These are phyloP conservation scores for Vinca major DNA, from an alignment of 305 asterid genomes.

Conservation along the genomic window DNA sequence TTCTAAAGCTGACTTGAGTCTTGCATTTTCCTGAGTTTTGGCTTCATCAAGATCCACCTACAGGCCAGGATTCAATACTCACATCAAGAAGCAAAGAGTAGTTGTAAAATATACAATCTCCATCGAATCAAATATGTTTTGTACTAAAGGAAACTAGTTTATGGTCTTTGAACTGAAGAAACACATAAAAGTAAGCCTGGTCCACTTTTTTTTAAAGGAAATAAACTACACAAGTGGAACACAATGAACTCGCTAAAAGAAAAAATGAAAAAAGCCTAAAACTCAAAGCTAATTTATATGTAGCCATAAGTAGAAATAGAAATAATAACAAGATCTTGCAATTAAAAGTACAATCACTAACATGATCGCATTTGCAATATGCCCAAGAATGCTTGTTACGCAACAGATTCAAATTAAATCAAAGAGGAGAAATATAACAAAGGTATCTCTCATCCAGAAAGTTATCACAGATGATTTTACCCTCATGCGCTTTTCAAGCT, in stretches of 20 bases:
- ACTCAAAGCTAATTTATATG: neutral
- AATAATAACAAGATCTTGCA: neutral
- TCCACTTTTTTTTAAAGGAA: neutral
- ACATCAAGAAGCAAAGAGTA: neutral
- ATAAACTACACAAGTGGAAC: neutral
- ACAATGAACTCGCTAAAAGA: neutral
- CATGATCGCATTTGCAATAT: neutral
- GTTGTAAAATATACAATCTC: neutral
- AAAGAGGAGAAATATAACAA: neutral
- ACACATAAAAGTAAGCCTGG: neutral
- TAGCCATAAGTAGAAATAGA: neutral
- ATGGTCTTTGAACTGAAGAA: neutral
- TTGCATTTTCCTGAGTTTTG: constrained; percentile 22
- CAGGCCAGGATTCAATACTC: neutral
- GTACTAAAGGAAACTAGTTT: neutral
- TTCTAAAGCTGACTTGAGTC: constrained; percentile 27
- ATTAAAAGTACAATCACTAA: neutral
- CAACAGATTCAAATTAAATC: neutral
- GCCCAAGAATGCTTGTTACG: neutral
- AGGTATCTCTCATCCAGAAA: constrained; percentile 7
- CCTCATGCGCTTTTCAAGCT: constrained; percentile 61
- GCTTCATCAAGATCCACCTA: constrained; percentile 29
- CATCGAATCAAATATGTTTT: neutral
- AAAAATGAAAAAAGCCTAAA: neutral
- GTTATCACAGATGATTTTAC: constrained; percentile 28